Evolutionary conservation across 441 rosid species (phyloP), one percentile per base, ranked within the genome.

Genomic region (Geranium incanum): DNA sequence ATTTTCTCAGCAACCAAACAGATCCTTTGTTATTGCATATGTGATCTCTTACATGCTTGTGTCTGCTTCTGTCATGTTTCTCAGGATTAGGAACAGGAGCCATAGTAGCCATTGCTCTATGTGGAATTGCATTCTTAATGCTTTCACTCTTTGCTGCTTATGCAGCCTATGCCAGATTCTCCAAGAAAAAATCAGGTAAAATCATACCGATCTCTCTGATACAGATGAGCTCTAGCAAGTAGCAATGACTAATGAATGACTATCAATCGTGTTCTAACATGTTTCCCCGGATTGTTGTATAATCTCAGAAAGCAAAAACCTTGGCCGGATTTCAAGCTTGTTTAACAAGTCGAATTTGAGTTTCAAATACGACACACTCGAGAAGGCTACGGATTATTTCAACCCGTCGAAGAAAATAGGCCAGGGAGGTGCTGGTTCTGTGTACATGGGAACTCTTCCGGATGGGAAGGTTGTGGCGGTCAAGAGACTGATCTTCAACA

Each of bases 401-500:
- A 16, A 67, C 39, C 19, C 9, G 1, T n/a, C 50, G 6, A 38
- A 7, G 19, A 38, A 67, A 16, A 15, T 67, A 8, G 55, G 55
- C 21, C 57, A 41, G 43, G 70, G 57, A n/a, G 37, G 67, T 1
- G 36, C 36, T 28, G 67, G 67, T 11, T 21, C 67, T 64, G 67
- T 68, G 2, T 68, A 21, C 11, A 68, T 37, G 57, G 97, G 91
- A 55, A 73, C 74, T 63, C 89, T 90, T 6, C 81, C 86, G 0
- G 86, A 84, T 79, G 89, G 89, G 12, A 86, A 81, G 72, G 72
- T 39, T 9, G 84, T 90, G 45, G 94, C 89, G 0, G 92, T 90
- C 19, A 90, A 90, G 64, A 85, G 85, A 71, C 72, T 90, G 71
- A 81, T 87, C 76, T 86, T 86, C 63, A 90, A 82, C 70, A 82